Evolutionary conservation across 2,329 filamentous ascomycete genomes (phyloP).

Genomic region (Fonsecaea monophora): DNA sequence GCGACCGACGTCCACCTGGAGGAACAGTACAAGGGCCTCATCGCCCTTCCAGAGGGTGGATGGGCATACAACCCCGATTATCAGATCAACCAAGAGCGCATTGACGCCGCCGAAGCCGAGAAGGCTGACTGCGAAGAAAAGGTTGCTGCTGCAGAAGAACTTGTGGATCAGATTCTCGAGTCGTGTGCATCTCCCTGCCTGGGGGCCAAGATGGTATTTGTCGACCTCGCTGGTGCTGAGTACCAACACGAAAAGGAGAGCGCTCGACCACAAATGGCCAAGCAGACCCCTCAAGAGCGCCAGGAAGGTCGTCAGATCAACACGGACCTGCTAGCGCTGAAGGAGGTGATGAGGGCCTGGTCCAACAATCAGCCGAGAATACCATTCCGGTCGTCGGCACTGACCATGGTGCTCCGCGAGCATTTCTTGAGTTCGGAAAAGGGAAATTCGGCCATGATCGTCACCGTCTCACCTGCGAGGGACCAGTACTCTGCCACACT

Average conservation of each 20-base stretch:
- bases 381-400: constrained; percentile 51
- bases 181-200: constrained; percentile 43
- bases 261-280: too few species aligned
- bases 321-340: constrained; percentile 53
- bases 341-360: constrained; percentile 55
- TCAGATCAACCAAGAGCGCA: constrained; percentile 46
- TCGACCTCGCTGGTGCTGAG: constrained; percentile 56
- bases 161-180: constrained; percentile 41
- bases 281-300: constrained; percentile 49
- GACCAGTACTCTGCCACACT: constrained; percentile 50
- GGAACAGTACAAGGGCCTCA: constrained; percentile 45
- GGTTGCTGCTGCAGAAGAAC: constrained; percentile 47
- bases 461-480: constrained; percentile 49
- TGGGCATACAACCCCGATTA: constrained; percentile 48
- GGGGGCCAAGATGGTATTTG: constrained; percentile 54
- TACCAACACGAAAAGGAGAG: constrained; percentile 37
- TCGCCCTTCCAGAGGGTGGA: constrained; percentile 44
- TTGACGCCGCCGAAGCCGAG: constrained; percentile 50
- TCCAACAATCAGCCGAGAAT: constrained; percentile 44
- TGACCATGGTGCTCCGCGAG: constrained; percentile 54
- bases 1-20: constrained; percentile 52
- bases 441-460: constrained; percentile 47
- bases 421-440: constrained; percentile 45
- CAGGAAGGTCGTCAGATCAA: constrained; percentile 55
- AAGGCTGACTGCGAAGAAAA: constrained; percentile 47